Base-by-base conservation (phyloP, 164 flowering plant species). In the Macadamia integrifolia region DNA sequence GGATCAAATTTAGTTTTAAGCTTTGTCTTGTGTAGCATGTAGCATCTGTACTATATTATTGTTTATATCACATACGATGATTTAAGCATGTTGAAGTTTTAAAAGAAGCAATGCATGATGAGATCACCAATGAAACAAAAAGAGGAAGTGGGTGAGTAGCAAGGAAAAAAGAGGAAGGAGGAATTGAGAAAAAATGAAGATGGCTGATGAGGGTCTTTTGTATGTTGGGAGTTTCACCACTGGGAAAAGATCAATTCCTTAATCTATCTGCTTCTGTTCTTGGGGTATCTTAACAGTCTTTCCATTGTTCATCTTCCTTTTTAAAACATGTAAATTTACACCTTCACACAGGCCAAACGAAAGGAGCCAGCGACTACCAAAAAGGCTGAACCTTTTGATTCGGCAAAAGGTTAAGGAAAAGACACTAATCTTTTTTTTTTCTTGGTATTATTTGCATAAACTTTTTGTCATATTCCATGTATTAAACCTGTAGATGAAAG, bases 21-120 rank as follows among this genome's bases (percentile, higher is more conserved):
- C 13, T 48, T 30, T 58, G 67, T 13, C 40, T 62, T 32, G 46
- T 58, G 63, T 67, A 46, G 50, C 50, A 46, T 55, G 40, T 59
- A 64, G 52, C 62, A 14, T 35, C 40, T 62, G 32, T 3, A 40
- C 40, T 59, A 42, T 59, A 42, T 57, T 7, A 28, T 28, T 10
- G 4, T 4, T 32, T 62, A 72, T 43, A 72, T 18, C 23, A 43
- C 46, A 15, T 2, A 59, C 46, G 64, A 46, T 50, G 50, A 59
- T n/a, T 44, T 43, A 17, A n/a, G 23, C 52, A 13, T 0, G 32
- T 52, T 63, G 30, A 53, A 11, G 43, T 70, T 28, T 40, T 1
- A 61, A 49, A 53, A 40, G 44, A 31, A 18, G 35, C 57, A 35
- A 23, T 23, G 23, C 23, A 23, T 23, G 23, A 23, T 23, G 23